Base-by-base conservation (phyloP, 768 basidiomycete species). In the Naematelia encephala region DNA sequence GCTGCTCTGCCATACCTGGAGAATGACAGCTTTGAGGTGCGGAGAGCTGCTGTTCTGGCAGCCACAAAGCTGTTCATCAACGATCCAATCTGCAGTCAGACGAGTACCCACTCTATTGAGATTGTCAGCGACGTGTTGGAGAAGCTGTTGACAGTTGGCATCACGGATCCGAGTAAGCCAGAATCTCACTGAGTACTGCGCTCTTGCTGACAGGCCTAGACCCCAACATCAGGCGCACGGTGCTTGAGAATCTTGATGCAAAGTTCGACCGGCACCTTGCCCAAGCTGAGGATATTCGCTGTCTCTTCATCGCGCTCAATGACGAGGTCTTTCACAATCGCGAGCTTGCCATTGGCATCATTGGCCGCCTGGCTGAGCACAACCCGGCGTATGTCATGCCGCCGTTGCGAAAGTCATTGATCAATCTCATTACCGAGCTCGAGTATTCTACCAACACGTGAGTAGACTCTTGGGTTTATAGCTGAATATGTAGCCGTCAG, bases 331-430 rank as follows among this genome's bases (percentile, higher is more conserved):
- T 93, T 77, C 87, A 88, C 50, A 96, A 96, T 73, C 86, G 96
- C 21, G 85, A 91, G 25, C 85, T 87, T n/a, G 93, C 93, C 1
- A 90, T 98, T 53, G 79, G 80, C 21, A 82, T 98, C 62, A 97
- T 99, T 59, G 96, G 96, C 0, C 86, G 96, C 25, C 83, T 99
- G 23, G 90, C 93, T 2, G 85, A 86, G 66, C 90, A 94, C 77
- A 99, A 99, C 70, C 96, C 96, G 0, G 96, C 96, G 14, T 96
- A 97, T 80, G 92, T 99, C 19, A 97, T 99, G 88, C 94, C 96
- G 8, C 91, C 91, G 2, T 81, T 99, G 22, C 84, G 96, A 48
- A 98, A 98, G 77, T 87, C 92, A 1, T 81, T 99, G 59, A 96
- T 98, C 56, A 94, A 98, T 73, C 83, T 99, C 5, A 81, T 99